phyloP scores from a whole-genome alignment of 192 early-diverging fungal species.

The Coemansia sp. region DNA sequence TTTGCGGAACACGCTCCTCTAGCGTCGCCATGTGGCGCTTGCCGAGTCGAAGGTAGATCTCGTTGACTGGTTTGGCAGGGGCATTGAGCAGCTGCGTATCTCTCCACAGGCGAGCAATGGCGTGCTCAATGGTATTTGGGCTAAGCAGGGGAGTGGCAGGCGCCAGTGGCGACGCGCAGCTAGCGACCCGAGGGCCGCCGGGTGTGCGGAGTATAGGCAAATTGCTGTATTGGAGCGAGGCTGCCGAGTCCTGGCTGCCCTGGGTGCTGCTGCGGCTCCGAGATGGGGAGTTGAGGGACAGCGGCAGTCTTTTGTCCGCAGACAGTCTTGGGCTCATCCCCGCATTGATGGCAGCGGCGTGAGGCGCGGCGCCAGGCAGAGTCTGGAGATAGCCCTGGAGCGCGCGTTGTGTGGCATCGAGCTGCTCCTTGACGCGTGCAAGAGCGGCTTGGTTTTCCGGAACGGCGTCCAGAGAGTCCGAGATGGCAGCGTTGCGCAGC shows the following conservation, averaged over 20 bases:
- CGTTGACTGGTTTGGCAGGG: slow-evolving; percentile 22
- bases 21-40: slow-evolving; percentile 26
- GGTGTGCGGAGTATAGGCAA: not conserved
- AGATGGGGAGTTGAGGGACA: not conserved
- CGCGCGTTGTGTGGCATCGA: slow-evolving; percentile 18
- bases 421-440: slow-evolving; percentile 25
- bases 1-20: slow-evolving; percentile 35
- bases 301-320: not conserved
- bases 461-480: not conserved
- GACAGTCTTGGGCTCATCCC: not conserved
- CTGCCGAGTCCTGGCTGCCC: slow-evolving; percentile 24
- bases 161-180: not conserved
- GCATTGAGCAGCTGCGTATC: slow-evolving; percentile 1
- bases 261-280: slow-evolving; percentile 35
- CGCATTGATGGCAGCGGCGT: not conserved
- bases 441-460: slow-evolving; percentile 2
- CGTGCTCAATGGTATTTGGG: slow-evolving; percentile 10
- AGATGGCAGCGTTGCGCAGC: slow-evolving; percentile 12
- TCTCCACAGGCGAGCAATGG: slow-evolving; percentile 19
- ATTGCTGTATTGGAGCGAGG: not conserved
- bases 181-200: not conserved
- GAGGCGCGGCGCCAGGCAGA: slow-evolving; percentile 14
- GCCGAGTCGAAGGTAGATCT: slow-evolving; percentile 25
- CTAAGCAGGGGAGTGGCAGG: not conserved
- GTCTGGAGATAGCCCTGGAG: slow-evolving; percentile 27